phyloP scores from a whole-genome alignment of 257 asterid genomes.

The Orobanche coerulescens region DNA sequence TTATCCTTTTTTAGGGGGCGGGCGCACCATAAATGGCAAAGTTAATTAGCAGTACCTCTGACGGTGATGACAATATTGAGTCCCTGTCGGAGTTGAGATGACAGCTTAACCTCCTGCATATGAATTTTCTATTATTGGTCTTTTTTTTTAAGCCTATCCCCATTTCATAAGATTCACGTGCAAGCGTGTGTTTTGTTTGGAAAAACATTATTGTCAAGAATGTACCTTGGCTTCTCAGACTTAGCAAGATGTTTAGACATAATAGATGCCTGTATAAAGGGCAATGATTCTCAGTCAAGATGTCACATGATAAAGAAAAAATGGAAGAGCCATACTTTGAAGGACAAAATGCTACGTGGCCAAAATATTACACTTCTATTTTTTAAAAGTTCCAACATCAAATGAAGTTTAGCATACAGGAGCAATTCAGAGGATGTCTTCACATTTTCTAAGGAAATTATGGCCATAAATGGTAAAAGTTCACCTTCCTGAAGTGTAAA shows the following conservation, averaged over 20 bases:
- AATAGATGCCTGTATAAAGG: slow-evolving; percentile 56
- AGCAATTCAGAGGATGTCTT: background rate
- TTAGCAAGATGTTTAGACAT: slow-evolving; percentile 66
- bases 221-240: slow-evolving; percentile 73
- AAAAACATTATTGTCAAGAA: background rate
- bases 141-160: background rate
- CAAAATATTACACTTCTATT: background rate
- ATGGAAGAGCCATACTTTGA: background rate
- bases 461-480: background rate
- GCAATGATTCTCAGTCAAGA: background rate
- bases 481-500: background rate
- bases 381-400: background rate
- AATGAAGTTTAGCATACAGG: background rate
- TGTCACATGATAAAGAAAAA: no score
- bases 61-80: slow-evolving; percentile 34
- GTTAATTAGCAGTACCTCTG: slow-evolving; percentile 36
- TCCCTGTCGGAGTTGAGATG: slow-evolving; percentile 47
- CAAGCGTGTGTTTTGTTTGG: background rate
- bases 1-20: background rate
- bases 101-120: slow-evolving; percentile 70
- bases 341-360: background rate
- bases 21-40: background rate
- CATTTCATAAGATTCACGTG: background rate
- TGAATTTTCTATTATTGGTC: background rate
- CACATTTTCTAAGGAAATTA: background rate